Conservation (phyloP, 371 early-diverging fungal species). For the Rhizopus stolonifer region DNA sequence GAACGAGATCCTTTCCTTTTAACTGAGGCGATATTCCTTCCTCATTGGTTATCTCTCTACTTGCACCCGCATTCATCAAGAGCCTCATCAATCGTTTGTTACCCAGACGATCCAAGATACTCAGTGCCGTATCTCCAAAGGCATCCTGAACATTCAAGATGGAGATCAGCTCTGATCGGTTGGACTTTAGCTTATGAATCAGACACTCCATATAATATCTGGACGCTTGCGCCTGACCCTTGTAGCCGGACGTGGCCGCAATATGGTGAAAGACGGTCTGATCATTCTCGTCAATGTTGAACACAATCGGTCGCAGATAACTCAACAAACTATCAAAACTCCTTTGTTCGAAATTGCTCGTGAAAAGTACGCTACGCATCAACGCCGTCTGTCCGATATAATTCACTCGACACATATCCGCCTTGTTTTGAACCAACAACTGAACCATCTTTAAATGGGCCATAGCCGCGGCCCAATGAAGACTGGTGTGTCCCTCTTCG, state of each 20-base stretch:
- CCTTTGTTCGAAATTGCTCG: slow-evolving; percentile 82
- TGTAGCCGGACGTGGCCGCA: slow-evolving; percentile 66
- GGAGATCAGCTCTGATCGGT: slow-evolving; percentile 54
- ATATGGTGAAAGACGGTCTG: slow-evolving; percentile 92
- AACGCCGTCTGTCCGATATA: slow-evolving; percentile 84
- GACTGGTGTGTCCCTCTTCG: slow-evolving; percentile 87
- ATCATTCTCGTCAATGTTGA: slow-evolving; percentile 69
- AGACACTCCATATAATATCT: slow-evolving; percentile 85
- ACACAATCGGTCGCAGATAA: slow-evolving; percentile 69
- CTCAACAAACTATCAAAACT: slow-evolving; percentile 76
- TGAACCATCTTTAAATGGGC: slow-evolving; percentile 71
- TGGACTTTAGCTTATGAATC: slow-evolving; percentile 50
- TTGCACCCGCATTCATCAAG: slow-evolving; percentile 83
- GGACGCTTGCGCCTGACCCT: slow-evolving; percentile 70
- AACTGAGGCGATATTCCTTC: slow-evolving; percentile 67
- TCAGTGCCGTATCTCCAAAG: slow-evolving; percentile 90
- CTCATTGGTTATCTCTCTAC: slow-evolving; percentile 70
- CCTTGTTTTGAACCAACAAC: slow-evolving; percentile 72
- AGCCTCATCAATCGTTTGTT: slow-evolving; percentile 71
- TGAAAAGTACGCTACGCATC: slow-evolving; percentile 83
- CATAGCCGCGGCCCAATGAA: slow-evolving; percentile 95
- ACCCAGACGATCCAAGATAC: slow-evolving; percentile 81
- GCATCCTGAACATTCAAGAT: slow-evolving; percentile 79
- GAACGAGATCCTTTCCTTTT: slow-evolving; percentile 26
- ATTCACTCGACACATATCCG: slow-evolving; percentile 70